Evolutionary conservation across 2,329 filamentous ascomycete species (phyloP).

Genomic region (Claviceps sp.): DNA sequence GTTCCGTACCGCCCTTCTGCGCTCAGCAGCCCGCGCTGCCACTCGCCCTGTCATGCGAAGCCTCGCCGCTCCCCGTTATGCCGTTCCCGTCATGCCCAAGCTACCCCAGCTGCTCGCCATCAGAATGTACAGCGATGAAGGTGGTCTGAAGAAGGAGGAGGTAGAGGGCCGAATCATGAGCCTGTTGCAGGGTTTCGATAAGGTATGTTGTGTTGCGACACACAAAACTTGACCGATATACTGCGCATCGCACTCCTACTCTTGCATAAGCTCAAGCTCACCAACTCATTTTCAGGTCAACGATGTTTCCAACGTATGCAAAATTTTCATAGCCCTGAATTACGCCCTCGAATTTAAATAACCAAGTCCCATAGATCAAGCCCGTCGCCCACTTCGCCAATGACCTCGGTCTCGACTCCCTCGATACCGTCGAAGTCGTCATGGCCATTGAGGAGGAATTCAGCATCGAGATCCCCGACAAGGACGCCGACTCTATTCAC

Average conservation of each 20-base stretch:
- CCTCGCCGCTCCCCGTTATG: conserved; percentile 42
- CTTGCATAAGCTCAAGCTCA: conserved; percentile 11
- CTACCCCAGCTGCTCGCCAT: conserved; percentile 47
- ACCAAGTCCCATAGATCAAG: conserved; percentile 50
- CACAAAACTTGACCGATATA: neutral
- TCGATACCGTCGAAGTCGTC: conserved; percentile 98
- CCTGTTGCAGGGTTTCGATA: conserved; percentile 92
- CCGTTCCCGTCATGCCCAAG: conserved; percentile 28
- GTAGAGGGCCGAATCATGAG: conserved; percentile 87
- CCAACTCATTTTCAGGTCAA: conserved; percentile 42
- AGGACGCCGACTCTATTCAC: conserved; percentile 89
- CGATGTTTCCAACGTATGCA: conserved; percentile 47
- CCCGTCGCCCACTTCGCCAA: conserved; percentile 83
- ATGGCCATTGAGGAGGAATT: conserved; percentile 97
- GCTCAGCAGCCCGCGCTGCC: conserved; percentile 54
- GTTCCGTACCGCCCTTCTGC: conserved; percentile 81
- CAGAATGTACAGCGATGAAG: conserved; percentile 76
- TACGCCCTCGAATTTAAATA: neutral
- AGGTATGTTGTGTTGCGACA: conserved; percentile 31
- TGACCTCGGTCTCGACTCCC: conserved; percentile 89
- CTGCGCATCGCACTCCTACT: neutral
- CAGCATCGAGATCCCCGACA: conserved; percentile 95
- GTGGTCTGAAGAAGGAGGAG: conserved; percentile 67
- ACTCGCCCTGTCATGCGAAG: conserved; percentile 35
- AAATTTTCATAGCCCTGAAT: neutral